Evolutionary conservation across 805 yeast genomes (phyloP).

Genomic region (Lipomyces yamanashiensis): DNA sequence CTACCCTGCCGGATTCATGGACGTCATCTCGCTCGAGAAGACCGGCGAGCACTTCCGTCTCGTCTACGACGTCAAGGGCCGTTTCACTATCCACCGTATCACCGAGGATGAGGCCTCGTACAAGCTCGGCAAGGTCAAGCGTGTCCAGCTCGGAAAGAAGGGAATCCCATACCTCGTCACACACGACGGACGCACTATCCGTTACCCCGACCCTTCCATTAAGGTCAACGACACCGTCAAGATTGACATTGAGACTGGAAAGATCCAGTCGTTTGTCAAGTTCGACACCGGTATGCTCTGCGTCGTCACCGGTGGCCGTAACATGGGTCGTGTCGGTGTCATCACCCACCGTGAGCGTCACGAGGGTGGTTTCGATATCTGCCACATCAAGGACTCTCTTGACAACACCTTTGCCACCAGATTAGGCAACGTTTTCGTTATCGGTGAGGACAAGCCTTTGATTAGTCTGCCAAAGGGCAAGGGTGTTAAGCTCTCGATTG

Average conservation of each 20-base stretch:
- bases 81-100: conserved; percentile 99
- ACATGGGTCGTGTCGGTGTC: conserved; percentile 97
- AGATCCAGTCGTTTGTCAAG: conserved; percentile 85
- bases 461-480: conserved; percentile 97
- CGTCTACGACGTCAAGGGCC: conserved; percentile 97
- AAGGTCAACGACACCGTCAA: conserved; percentile 97
- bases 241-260: conserved; percentile 94
- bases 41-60: conserved; percentile 99
- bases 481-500: conserved; percentile 94
- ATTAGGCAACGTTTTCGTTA: conserved; percentile 88
- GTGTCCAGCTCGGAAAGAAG: conserved; percentile 97
- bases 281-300: conserved; percentile 91
- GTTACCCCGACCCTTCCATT: conserved; percentile 98
- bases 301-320: conserved; percentile 97
- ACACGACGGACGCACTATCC: conserved; percentile 99
- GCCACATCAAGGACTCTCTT: conserved; percentile 92
- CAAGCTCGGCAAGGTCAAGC: conserved; percentile 98
- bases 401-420: conserved; percentile 97
- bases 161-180: conserved; percentile 98
- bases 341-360: conserved; percentile 96
- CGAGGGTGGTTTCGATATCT: conserved; percentile 98
- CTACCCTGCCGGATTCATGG: conserved; percentile 99
- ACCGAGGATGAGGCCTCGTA: conserved; percentile 97
- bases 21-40: conserved; percentile 94
- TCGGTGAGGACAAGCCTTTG: conserved; percentile 95